Conservation (phyloP, 805 yeast species). For the Saccharomycopsis fodiens region DNA sequence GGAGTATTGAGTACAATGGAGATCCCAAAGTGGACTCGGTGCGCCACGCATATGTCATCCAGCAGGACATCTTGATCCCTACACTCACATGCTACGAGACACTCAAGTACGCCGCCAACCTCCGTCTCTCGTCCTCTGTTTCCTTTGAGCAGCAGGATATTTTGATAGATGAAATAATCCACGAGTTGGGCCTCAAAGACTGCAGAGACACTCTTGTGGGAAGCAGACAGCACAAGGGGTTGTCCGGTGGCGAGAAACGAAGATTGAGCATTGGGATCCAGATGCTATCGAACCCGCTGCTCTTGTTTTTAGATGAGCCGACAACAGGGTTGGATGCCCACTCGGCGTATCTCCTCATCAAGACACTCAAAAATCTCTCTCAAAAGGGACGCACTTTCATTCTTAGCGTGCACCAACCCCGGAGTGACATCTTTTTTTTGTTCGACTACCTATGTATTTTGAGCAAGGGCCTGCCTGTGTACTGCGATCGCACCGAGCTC, state of each 20-base stretch:
- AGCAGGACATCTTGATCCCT: slow-evolving; percentile 66
- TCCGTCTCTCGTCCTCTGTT: slow-evolving; percentile 47
- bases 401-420: slow-evolving; percentile 77
- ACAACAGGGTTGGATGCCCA: slow-evolving; percentile 82
- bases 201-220: slow-evolving; percentile 55
- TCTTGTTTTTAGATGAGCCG: slow-evolving; percentile 78
- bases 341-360: slow-evolving; percentile 58
- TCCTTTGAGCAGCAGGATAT: slow-evolving; percentile 35
- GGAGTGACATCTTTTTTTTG: slow-evolving; percentile 63
- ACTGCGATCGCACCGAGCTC: slow-evolving; percentile 39
- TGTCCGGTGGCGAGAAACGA: slow-evolving; percentile 83
- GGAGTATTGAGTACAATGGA: slow-evolving; percentile 9
- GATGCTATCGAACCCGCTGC: slow-evolving; percentile 65
- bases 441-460: slow-evolving; percentile 64
- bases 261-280: slow-evolving; percentile 74
- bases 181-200: slow-evolving; percentile 58
- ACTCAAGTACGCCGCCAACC: slow-evolving; percentile 59
- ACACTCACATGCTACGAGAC: slow-evolving; percentile 70
- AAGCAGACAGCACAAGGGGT: slow-evolving; percentile 40
- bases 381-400: slow-evolving; percentile 60
- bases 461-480: slow-evolving; percentile 52
- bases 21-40: slow-evolving; percentile 23
- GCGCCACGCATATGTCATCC: slow-evolving; percentile 60
- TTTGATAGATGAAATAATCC: slow-evolving; percentile 53
- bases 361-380: slow-evolving; percentile 53